Percentiles rank a stretch among this genome's conserved stretches.
phyloP scores from a whole-genome alignment of 2,329 filamentous ascomycete species.

The Colletotrichum costaricense region DNA sequence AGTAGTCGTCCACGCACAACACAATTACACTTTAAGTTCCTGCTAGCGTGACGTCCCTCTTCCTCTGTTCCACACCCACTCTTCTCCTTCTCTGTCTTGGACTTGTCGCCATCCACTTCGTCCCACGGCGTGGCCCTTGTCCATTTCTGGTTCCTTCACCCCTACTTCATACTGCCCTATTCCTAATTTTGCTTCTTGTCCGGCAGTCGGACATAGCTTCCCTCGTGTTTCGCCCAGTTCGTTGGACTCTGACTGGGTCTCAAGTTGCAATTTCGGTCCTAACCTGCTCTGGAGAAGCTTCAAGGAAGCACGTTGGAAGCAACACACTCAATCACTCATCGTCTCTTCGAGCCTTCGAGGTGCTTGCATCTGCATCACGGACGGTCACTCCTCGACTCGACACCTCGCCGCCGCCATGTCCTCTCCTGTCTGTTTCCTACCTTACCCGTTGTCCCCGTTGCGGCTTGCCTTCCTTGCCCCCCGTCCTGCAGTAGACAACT shows the following conservation, averaged over 20 bases:
- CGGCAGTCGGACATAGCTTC: slow-evolving; percentile 27
- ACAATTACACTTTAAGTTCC: slow-evolving; percentile 11
- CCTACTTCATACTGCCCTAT: slow-evolving; percentile 21
- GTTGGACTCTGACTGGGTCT: slow-evolving; percentile 1
- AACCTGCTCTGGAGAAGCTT: slow-evolving; percentile 16
- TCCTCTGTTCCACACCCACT: neutral
- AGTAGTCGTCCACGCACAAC: neutral
- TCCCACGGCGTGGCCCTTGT: slow-evolving; percentile 14
- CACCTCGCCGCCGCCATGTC: slow-evolving; percentile 3
- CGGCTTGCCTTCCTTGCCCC: neutral
- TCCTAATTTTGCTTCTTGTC: slow-evolving; percentile 30
- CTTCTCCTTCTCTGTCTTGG: neutral
- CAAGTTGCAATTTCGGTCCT: slow-evolving; percentile 27
- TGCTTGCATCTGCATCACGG: slow-evolving; percentile 17
- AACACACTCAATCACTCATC: neutral
- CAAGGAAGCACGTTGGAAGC: slow-evolving; percentile 25
- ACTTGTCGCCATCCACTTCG: neutral
- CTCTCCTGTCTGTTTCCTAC: neutral
- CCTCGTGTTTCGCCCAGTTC: slow-evolving; percentile 31
- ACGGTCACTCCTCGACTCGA: neutral
- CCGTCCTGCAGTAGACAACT: neutral
- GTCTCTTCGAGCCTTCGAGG: neutral
- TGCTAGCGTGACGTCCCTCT: neutral
- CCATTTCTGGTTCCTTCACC: slow-evolving; percentile 8
- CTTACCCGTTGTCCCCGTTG: neutral